Conservation (phyloP, 2,329 filamentous ascomycete species). For the Monosporascus ibericus region DNA sequence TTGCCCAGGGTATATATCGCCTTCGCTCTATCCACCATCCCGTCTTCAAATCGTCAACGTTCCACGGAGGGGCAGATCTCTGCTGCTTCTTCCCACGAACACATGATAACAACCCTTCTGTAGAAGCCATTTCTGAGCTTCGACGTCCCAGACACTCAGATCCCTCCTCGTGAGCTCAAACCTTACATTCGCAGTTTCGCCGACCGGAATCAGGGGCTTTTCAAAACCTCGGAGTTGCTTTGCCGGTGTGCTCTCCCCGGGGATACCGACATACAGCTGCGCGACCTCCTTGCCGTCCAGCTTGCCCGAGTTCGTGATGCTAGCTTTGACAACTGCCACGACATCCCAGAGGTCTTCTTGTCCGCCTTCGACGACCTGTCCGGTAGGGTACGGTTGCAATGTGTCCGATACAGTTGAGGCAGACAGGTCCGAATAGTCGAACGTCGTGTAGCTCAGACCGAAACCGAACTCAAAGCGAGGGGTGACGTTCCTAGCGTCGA, state of each 20-base stretch:
- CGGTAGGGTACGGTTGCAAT: slow-evolving; percentile 24
- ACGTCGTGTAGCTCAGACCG: slow-evolving; percentile 45
- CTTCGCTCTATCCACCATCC: no score
- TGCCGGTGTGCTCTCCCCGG: slow-evolving; percentile 33
- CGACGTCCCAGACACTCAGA: slow-evolving; percentile 56
- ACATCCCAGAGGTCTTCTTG: slow-evolving; percentile 38
- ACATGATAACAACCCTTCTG: slow-evolving; percentile 33
- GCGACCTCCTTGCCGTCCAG: slow-evolving; percentile 35
- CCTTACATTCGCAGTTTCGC: slow-evolving; percentile 35
- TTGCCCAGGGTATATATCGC: no score
- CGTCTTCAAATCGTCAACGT: slow-evolving; percentile 23
- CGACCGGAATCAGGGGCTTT: slow-evolving; percentile 44
- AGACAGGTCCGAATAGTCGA: slow-evolving; percentile 33
- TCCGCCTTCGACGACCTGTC: slow-evolving; percentile 32
- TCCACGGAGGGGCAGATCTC: slow-evolving; percentile 31
- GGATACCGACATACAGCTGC: slow-evolving; percentile 39
- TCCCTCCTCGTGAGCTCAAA: slow-evolving; percentile 54
- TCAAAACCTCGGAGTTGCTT: slow-evolving; percentile 57
- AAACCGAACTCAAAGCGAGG: slow-evolving; percentile 28
- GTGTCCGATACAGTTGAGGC: slow-evolving; percentile 21
- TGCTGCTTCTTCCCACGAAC: slow-evolving; percentile 37
- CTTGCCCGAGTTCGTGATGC: slow-evolving; percentile 33
- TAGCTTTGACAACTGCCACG: slow-evolving; percentile 28
- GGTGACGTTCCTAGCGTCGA: slow-evolving; percentile 22
- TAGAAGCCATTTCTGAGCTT: slow-evolving; percentile 51